A percentile compares a stretch with the other conserved stretches of the same genome.
These are phyloP conservation scores for Hypoxylon trugodes DNA, from an alignment of 495 filamentous ascomycete species.

Conservation along the genomic window DNA sequence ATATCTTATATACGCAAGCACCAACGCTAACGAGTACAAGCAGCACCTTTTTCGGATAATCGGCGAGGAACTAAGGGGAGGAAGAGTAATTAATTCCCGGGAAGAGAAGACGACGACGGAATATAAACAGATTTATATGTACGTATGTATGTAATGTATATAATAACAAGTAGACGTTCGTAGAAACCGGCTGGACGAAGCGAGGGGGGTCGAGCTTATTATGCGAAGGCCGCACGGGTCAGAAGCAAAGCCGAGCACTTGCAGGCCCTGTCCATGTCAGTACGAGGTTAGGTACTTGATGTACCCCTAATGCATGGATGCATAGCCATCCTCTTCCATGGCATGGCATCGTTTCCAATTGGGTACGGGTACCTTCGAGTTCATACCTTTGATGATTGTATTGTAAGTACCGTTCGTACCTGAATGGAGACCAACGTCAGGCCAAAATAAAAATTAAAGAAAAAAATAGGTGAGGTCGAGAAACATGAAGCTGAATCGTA, in stretches of 20 bases:
- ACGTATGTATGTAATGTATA: too few species aligned
- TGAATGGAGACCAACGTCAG: constrained; percentile 3
- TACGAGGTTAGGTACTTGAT: constrained; percentile 33
- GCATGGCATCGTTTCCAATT: constrained; percentile 11
- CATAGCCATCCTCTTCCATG: constrained; percentile 20
- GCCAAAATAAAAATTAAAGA: too few species aligned
- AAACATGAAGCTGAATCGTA: constrained; percentile 27
- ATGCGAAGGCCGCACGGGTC: constrained; percentile 38
- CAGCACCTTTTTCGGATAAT: constrained; percentile 33
- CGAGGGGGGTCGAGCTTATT: constrained; percentile 38
- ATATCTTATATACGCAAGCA: constrained; percentile 29
- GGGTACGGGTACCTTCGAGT: background rate
- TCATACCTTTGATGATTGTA: background rate
- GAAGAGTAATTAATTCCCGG: constrained; percentile 34
- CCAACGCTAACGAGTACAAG: constrained; percentile 20
- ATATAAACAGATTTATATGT: constrained; percentile 34
- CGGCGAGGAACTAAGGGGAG: constrained; percentile 22
- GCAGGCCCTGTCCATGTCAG: constrained; percentile 36
- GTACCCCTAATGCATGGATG: constrained; percentile 26
- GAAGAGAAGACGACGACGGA: constrained; percentile 21
- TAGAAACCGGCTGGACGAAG: constrained; percentile 27
- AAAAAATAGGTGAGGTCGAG: constrained; percentile 8
- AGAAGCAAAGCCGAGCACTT: constrained; percentile 40
- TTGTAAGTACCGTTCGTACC: constrained; percentile 6
- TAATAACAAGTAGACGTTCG: constrained; percentile 17